Base-by-base conservation (phyloP, 108 stramenopile genomes). In the Discostella stelligeroides region DNA sequence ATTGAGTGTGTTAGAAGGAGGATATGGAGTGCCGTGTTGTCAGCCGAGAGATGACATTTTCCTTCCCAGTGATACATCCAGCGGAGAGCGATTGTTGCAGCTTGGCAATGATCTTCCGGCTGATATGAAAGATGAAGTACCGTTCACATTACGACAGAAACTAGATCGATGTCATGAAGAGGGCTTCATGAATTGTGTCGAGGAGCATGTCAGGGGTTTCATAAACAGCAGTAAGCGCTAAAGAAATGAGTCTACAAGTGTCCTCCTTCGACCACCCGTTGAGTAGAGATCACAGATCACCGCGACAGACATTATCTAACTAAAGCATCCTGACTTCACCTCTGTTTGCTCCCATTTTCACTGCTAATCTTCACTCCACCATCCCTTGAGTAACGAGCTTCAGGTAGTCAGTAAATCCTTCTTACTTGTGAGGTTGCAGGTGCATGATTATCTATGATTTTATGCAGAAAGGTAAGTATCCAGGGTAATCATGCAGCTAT, bases 21-120 rank as follows among this genome's bases (percentile, higher is more conserved):
- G 98, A n/a, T 99, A 99, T 73, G 98, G 96, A 15, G 88, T 95
- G 45, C 93, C 93, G 15, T 94, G 93, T 53, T 94, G 93, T 78
- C 73, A 81, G 25, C 84, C 79, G 17, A 68, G 73, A 49, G 66
- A 63, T 34, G 75, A 81, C 57, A 24, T 84, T 7, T 88, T 88
- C 43, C 80, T 88, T 37, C 87, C 84, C 1, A 59, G 43, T 9
- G 30, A 58, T 37, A 15, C 70, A 30, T 5, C 34, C 34, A 34
- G 34, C 34, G 57, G 50, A 21, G 76, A 73, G 23, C 59, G 75
- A 28, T 59, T 88, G 9, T 42, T 90, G 28, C 81, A 94, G 27
- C 69, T 94, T 45, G 93, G 93, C 15, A 83, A 78, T 24, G 90
- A 91, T 40, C 70, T 94, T 41, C 93, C 93, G 10, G 57, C 58